Evolutionary conservation across 2,329 filamentous ascomycete species (phyloP), one percentile per base, ranked within the genome.

Genomic region (Hansfordia pulvinata): DNA sequence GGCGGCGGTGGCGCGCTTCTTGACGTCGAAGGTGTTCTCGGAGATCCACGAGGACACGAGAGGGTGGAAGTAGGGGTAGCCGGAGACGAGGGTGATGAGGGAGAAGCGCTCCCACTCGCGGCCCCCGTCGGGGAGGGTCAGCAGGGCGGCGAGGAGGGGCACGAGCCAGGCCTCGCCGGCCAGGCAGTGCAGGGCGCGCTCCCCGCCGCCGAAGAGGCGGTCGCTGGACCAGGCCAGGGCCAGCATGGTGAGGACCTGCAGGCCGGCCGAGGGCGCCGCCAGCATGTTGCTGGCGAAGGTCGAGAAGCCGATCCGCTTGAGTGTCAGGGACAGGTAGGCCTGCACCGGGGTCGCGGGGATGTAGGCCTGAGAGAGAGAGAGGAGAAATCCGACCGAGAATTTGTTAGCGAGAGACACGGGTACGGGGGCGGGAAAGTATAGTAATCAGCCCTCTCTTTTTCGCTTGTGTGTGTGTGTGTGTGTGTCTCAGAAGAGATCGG

Each of bases 261-360:
- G 45, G 1, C 54, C 56, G 10, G 64, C 64, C 1, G 66, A 61
- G 0, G 69, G 69, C 10, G 76, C 74, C 1, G 69, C 69, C 13
- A 79, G 58, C 33, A 80, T 53, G 36, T 76, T 79, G 16, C 63
- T 65, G 17, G 69, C 49, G 40, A 78, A 67, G 2, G 67, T 69
- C 25, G 49, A 49, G 49, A 73, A 75, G 9, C 58, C 69, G 4
- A 76, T 50, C 3, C 63, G 55, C 34, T 62, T 64, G 2, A 76
- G 53, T 0, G 62, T 69, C 8, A 73, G 53, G 0, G 68, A 69
- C 7, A 76, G 47, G 31, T 72, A 73, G 1, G 52, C 51, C 18
- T 49, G 44, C 0, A 62, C 53, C 2, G 60, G 63, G 2, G 51
- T 47, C 8, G 59, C 58, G 2, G 64, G 63, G 28, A 68, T 66